These are phyloP conservation scores for Colletotrichum eremochloae DNA, from an alignment of 2,329 filamentous ascomycete genomes.

Conservation along the genomic window DNA sequence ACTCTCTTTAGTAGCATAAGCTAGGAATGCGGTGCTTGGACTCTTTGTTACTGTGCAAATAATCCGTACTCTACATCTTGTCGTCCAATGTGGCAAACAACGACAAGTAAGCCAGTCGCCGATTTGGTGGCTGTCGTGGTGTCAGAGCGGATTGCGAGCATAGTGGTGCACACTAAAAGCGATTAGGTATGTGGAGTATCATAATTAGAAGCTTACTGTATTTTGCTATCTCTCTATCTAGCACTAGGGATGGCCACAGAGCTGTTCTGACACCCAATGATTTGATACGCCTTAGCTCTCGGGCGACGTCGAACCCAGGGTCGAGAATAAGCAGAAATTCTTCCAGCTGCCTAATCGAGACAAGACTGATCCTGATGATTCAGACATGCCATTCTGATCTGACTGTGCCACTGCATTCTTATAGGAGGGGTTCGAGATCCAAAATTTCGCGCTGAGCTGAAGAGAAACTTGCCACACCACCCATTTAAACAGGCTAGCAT, in stretches of 20 bases:
- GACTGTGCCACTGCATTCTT: not conserved
- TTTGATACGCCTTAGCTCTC: not conserved
- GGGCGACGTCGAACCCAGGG: not conserved
- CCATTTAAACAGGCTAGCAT: conserved; percentile 1
- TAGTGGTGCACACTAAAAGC: not conserved
- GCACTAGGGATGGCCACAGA: not conserved
- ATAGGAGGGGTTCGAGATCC: not conserved
- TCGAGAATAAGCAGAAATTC: not conserved
- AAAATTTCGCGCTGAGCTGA: not conserved
- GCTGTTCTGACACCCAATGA: not conserved
- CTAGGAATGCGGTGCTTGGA: not conserved
- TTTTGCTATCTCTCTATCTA: not conserved
- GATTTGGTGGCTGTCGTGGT: not conserved
- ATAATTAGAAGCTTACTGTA: not conserved
- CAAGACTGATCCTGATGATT: not conserved
- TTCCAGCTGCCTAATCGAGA: conserved; percentile 20
- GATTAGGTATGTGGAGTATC: not conserved
- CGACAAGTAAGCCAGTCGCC: not conserved
- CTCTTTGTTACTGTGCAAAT: no score
- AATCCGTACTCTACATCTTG: not conserved
- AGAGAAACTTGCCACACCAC: not conserved
- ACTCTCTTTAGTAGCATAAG: not conserved
- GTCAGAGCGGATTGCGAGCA: not conserved
- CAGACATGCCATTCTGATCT: not conserved
- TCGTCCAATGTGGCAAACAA: not conserved